Evolutionary conservation across 1,284 basidiomycete genomes (phyloP).

Genomic region (Trichosporon asahii): DNA sequence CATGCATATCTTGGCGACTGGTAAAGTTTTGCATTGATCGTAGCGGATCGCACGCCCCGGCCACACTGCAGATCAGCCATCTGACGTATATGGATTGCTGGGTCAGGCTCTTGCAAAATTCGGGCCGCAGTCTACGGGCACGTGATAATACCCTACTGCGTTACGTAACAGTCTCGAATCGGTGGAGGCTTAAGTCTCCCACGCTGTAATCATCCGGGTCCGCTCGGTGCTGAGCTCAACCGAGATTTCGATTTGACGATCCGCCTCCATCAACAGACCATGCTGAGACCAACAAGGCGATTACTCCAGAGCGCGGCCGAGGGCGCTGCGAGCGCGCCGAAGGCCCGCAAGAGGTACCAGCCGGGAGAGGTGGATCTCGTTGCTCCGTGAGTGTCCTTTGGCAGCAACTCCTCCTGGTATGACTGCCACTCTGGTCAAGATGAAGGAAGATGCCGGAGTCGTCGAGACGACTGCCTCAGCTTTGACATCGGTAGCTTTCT

Average conservation of each 20-base stretch:
- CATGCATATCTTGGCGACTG: neutral
- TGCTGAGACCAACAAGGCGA: conserved; percentile 2
- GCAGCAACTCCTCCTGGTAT: neutral
- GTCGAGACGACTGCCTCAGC: conserved; percentile 8
- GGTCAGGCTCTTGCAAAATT: neutral
- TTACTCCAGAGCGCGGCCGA: neutral
- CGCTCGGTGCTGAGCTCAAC: neutral
- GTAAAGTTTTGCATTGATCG: neutral
- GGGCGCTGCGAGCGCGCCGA: conserved; percentile 11
- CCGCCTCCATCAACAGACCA: conserved; percentile 4
- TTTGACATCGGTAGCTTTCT: too few species aligned
- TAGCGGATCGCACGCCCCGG: neutral
- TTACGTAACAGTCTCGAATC: too few species aligned
- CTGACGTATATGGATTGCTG: neutral
- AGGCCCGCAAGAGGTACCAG: conserved; percentile 7
- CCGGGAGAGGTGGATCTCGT: conserved; percentile 39
- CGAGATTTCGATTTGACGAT: conserved; percentile 11
- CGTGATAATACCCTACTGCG: too few species aligned
- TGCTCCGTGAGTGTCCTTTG: conserved; percentile 39
- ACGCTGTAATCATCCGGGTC: neutral
- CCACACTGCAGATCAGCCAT: neutral
- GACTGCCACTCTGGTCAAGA: neutral
- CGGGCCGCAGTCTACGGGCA: neutral
- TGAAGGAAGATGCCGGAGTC: conserved; percentile 25
- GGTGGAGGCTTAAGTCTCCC: conserved; percentile 9